Evolutionary conservation across 768 basidiomycete genomes (phyloP).

Genomic region (Lactifluus rugatus): DNA sequence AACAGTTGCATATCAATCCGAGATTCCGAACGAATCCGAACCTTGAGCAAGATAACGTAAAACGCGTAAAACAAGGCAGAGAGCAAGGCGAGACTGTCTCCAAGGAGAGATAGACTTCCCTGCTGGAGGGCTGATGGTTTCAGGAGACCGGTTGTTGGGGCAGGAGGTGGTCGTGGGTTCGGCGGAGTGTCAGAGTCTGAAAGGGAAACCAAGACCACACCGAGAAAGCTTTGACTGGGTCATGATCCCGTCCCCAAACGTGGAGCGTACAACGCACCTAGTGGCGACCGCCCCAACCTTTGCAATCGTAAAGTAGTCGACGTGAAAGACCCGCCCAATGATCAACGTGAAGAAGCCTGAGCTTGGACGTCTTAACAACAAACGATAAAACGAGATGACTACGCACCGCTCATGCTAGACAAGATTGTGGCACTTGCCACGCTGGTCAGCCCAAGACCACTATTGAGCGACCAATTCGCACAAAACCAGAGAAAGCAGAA

Average conservation of each 20-base stretch:
- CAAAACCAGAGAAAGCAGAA: constrained; percentile 92
- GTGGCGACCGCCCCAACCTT: constrained; percentile 72
- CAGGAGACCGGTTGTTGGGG: constrained; percentile 4
- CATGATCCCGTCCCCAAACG: background rate
- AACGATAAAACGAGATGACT: background rate
- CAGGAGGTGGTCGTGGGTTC: constrained; percentile 5
- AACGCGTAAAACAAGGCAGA: constrained; percentile 82
- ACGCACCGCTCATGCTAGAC: constrained; percentile 79
- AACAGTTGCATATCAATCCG: constrained; percentile 90
- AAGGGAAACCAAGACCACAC: constrained; percentile 80
- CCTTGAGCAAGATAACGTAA: constrained; percentile 86
- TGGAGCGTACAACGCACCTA: constrained; percentile 42
- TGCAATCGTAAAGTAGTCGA: constrained; percentile 63
- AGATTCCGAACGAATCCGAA: constrained; percentile 70
- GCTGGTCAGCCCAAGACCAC: constrained; percentile 74
- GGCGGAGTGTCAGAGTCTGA: constrained; percentile 50
- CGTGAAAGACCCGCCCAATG: constrained; percentile 70
- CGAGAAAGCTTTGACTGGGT: constrained; percentile 47
- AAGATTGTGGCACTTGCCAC: constrained; percentile 92
- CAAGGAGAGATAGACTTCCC: constrained; percentile 34
- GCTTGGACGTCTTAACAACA: background rate
- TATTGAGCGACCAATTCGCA: constrained; percentile 89
- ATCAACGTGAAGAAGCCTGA: constrained; percentile 89
- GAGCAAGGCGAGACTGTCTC: constrained; percentile 78
- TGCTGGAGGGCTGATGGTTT: constrained; percentile 12